These are phyloP conservation scores for Blepharisma stoltei DNA, from an alignment of 73 alveolate species.

Conservation along the genomic window DNA sequence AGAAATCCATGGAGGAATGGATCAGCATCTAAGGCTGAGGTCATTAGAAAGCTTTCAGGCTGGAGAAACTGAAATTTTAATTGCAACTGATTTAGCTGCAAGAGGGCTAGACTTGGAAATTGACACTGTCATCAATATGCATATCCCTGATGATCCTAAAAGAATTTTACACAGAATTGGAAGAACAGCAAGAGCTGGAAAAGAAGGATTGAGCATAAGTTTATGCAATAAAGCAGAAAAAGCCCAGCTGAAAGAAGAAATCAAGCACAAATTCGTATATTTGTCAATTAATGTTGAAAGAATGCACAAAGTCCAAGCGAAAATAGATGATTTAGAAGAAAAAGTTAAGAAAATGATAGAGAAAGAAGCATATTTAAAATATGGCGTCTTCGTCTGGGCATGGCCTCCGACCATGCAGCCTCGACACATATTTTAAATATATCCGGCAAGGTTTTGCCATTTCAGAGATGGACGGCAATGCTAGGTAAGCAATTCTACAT, in stretches of 20 bases:
- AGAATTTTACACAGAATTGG: conserved; percentile 99
- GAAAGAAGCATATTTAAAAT: too few relatives aligned
- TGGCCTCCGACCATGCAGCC: too few relatives aligned
- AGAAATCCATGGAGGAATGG: conserved; percentile 89
- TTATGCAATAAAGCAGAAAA: conserved; percentile 93
- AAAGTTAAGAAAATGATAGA: conserved; percentile 61
- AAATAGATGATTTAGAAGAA: conserved; percentile 50
- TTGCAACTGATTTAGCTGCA: conserved; percentile 99
- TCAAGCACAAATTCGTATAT: conserved; percentile 34
- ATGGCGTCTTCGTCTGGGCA: too few relatives aligned
- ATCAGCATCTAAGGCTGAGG: conserved; percentile 82
- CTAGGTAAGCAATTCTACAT: too few relatives aligned
- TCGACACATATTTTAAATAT: too few relatives aligned
- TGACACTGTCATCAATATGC: conserved; percentile 93
- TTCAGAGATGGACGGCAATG: too few relatives aligned
- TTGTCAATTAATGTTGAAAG: conserved; percentile 35
- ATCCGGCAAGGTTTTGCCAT: too few relatives aligned
- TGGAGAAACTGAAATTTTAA: conserved; percentile 82
- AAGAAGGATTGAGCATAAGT: conserved; percentile 88
- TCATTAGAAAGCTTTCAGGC: conserved; percentile 82
- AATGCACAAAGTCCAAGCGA: conserved; percentile 27
- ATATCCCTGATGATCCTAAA: conserved; percentile 91
- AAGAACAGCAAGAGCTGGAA: conserved; percentile 99
- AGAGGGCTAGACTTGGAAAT: conserved; percentile 97
- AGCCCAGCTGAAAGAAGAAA: conserved; percentile 62